phyloP scores from a whole-genome alignment of 1,284 basidiomycete genomes.

The Fomitopsis palustris region DNA sequence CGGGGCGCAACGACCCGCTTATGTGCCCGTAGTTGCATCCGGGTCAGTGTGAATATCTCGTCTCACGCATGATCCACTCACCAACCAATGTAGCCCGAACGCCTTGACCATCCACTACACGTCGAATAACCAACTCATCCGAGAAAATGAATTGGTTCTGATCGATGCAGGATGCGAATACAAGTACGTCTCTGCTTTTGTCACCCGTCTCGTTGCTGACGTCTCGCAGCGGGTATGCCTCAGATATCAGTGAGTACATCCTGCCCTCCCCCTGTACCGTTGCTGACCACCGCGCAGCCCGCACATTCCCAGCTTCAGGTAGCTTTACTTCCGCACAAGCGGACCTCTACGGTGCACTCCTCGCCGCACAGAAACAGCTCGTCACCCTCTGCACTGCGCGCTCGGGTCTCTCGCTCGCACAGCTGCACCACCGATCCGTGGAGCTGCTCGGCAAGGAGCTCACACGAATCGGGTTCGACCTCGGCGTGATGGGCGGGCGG shows the following conservation, averaged over 20 bases:
- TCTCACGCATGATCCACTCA: not conserved
- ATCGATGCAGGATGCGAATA: conserved; percentile 91
- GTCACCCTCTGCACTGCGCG: conserved; percentile 59
- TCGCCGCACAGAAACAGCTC: conserved; percentile 74
- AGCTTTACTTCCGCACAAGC: conserved; percentile 78
- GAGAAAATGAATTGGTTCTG: conserved; percentile 74
- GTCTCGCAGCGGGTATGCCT: conserved; percentile 78
- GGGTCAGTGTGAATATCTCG: conserved; percentile 61
- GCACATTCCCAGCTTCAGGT: conserved; percentile 87
- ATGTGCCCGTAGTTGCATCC: conserved; percentile 93
- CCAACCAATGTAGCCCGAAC: conserved; percentile 55
- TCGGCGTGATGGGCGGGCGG: conserved; percentile 46
- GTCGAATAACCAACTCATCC: conserved; percentile 77
- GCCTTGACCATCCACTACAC: conserved; percentile 92
- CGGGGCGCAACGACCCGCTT: conserved; percentile 85
- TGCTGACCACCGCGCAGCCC: conserved; percentile 43
- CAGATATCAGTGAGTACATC: conserved; percentile 78
- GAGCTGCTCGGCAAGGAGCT: conserved; percentile 73
- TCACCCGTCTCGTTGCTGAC: not conserved
- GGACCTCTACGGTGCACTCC: conserved; percentile 85
- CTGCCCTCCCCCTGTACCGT: not conserved
- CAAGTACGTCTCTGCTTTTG: conserved; percentile 50
- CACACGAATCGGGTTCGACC: conserved; percentile 77
- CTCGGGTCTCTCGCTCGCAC: conserved; percentile 58
- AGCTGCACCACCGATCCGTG: conserved; percentile 79